Evolutionary conservation across 768 basidiomycete species (phyloP), one percentile per base, ranked within the genome.

Genomic region (Tulasnella sp.): DNA sequence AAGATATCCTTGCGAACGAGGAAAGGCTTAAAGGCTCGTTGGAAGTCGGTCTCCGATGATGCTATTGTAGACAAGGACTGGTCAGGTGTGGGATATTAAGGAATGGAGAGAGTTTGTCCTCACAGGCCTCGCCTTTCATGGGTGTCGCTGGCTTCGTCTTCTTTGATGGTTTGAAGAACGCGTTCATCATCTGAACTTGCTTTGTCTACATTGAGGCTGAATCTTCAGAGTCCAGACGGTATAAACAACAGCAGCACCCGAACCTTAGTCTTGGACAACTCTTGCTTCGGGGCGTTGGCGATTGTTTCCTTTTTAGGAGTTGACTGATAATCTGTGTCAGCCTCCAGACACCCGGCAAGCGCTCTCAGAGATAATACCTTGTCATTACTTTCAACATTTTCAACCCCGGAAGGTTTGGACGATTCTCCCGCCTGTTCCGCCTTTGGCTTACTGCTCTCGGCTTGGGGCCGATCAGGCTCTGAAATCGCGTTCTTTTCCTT

Each of bases 21-120:
- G 68, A 91, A 95, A 1, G 89, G 84, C 65, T 80, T 84, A 75
- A 96, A 96, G 0, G 76, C 75, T 65, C 74, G 80, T 56, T 84
- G 78, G 65, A 89, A 95, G 48, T 92, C 86, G 15, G 79, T 79
- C 27, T 75, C 74, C 1, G 70, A 64, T 29, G 67, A 68, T 4
- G 75, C 75, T 48, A 80, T 24, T 10, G 24, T 4, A 32, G 34
- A 38, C 34, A n/a, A 30, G 19, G 41, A 24, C 11, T n/a, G 41
- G 41, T 56, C 5, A 56, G 17, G 10, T 24, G 1, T 3, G 19
- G 54, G 4, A 41, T 9, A 4, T 41, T 32, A 15, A 41, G 42
- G 54, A 56, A 19, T 21, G 26, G n/a, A 19, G 19, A 21, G n/a
- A 27, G 19, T 27, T 5, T 19, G 7, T 48, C 10, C 26, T 27